Conservation (phyloP, 805 yeast species). For the Ogataea henricii region DNA sequence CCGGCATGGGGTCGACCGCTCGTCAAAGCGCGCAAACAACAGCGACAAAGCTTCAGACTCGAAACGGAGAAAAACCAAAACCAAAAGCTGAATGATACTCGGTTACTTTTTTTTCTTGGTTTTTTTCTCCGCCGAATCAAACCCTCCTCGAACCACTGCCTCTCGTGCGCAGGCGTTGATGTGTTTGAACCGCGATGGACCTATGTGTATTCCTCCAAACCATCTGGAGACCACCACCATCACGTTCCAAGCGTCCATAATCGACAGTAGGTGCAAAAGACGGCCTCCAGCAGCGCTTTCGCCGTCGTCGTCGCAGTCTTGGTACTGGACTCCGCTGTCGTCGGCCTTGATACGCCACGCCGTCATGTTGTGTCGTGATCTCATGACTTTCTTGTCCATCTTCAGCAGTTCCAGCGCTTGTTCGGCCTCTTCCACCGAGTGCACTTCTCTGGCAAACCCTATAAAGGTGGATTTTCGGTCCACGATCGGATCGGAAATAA, state of each 20-base stretch:
- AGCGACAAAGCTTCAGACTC: slow-evolving; percentile 2
- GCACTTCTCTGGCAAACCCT: slow-evolving; percentile 67
- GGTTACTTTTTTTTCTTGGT: slow-evolving; percentile 36
- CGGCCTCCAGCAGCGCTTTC: slow-evolving; percentile 95
- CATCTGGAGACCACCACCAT: slow-evolving; percentile 87
- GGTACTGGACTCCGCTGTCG: slow-evolving; percentile 55
- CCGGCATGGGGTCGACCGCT: slow-evolving; percentile 2
- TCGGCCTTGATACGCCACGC: slow-evolving; percentile 77
- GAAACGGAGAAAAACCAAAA: slow-evolving; percentile 8
- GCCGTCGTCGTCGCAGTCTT: slow-evolving; percentile 96
- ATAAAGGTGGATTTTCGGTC: slow-evolving; percentile 88
- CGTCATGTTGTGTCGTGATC: slow-evolving; percentile 78
- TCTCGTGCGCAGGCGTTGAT: slow-evolving; percentile 88
- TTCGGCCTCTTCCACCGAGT: slow-evolving; percentile 68
- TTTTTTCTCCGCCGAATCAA: slow-evolving; percentile 34
- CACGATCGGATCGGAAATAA: slow-evolving; percentile 67
- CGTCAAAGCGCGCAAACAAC: slow-evolving; percentile 8
- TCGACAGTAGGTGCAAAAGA: slow-evolving; percentile 70
- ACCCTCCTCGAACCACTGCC: slow-evolving; percentile 69
- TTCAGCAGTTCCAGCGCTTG: slow-evolving; percentile 52
- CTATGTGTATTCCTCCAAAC: slow-evolving; percentile 91
- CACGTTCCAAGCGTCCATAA: slow-evolving; percentile 79
- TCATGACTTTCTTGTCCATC: slow-evolving; percentile 64
- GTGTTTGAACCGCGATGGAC: slow-evolving; percentile 93
- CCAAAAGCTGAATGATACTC: slow-evolving; percentile 17